Evolutionary conservation across 306 rosid genomes (phyloP), one percentile per base, ranked within the genome.

Genomic region (Prunus davidiana): DNA sequence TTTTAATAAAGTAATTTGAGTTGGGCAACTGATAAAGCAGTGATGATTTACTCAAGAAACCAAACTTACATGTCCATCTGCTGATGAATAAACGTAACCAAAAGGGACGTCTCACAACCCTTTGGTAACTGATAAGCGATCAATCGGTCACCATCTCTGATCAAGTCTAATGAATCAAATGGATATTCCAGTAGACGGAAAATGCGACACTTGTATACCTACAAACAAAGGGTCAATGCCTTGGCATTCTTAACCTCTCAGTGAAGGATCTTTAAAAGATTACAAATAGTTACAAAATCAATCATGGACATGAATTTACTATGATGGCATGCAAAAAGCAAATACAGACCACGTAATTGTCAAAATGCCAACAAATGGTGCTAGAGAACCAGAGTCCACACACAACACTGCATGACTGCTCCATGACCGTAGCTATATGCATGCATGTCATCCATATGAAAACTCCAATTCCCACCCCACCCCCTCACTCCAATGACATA

Each of bases 71-170:
- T 75, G 67, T 64, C 83, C 78, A 72, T 25, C 51, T 55, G 86
- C 61, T 82, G 87, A 85, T 89, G 96, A 70, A 52, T 34, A 83
- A 86, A 93, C 66, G 85, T 80, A 83, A 89, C 81, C 86, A 91
- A 71, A 76, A 73, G 62, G 72, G 75, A 69, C 54, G 71, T 67
- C 74, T 83, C 89, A 58, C 24, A 64, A 73, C 81, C 76, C 78
- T 88, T 93, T 63, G 84, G 88, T 54, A 89, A 64, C 65, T 93
- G 91, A 74, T 93, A 93, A 52, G 96, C 97, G 0, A 88, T 96
- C 84, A 93, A 88, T 75, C 34, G 81, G 84, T 91, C 98, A 58
- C 76, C 90, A 80, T 89, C 93, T 84, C 96, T 88, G 50, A 91
- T 86, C 68, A 80, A 93, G 56, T 55, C 85, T 63, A 91, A 75